Base-by-base conservation (phyloP, 768 basidiomycete genomes). In the Suillus sp. region DNA sequence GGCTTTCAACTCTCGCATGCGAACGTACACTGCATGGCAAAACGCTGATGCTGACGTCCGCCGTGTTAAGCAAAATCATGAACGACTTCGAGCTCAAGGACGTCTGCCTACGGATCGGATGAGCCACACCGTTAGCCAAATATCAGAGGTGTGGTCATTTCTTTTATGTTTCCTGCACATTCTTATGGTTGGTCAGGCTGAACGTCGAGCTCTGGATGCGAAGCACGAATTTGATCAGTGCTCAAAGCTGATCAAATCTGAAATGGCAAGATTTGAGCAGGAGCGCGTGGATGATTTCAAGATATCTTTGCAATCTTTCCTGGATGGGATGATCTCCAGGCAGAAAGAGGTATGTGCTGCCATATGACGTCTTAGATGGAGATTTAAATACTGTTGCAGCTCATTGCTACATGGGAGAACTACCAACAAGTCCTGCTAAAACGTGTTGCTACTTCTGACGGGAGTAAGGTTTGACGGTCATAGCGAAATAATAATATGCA, bases 251-350 rank as follows among this genome's bases (percentile, higher is more conserved):
- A 88, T 95, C 68, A 99, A 99, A 76, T 78, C 85, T 4, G 97
- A 99, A 77, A 86, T 95, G 66, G 87, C 86, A 5, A 81, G 96
- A 48, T 98, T 99, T 71, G 96, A 99, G 77, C 86, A 88, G 71
- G 96, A 97, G 76, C 86, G 96, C 48, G 84, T 99, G 30, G 91
- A 93, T 55, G 96, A 99, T 73, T 97, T 99, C 76, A 96, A 95
- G 76, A 81, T 84, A 50, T 83, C 90, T 3, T 74, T 99, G 67
- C 91, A 93, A 74, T 82, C 83, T 4, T 95, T 94, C 75, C 78
- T 98, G 60, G 91, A 95, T 48, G 92, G 90, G 6, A 92, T 96
- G 90, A 90, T 96, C 56, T 75, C 81, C 4, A 81, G 88, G 60
- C 96, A 99, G 78, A 93, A 90, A 73, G 86, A 91, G 81, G 89